Evolutionary conservation across 495 filamentous ascomycete species (phyloP), one percentile per base, ranked within the genome.

Genomic region (Bryoglossum gracile): DNA sequence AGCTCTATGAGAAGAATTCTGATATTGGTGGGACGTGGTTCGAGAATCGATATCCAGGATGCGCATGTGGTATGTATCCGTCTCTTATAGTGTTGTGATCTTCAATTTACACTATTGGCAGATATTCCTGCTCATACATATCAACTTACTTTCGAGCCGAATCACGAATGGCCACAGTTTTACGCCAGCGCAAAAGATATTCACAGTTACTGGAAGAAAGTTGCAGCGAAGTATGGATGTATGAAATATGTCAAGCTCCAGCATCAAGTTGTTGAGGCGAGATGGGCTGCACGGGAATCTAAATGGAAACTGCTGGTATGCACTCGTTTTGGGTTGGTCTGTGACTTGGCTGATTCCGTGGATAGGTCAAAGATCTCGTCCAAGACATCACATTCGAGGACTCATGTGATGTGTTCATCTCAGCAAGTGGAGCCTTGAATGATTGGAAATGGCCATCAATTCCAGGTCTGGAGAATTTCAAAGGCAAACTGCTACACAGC

Each of bases 1-100:
- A 72, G 30, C 69, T 87, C 41, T 70, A 86, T 21, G 82, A 86
- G 62, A 66, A 69, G 73, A 90, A 89, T 4, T 73, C 80, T 25
- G 57, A 67, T 39, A 62, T 63, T 6, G 82, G 82, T 6, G 76
- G 76, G 5, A 76, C 73, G 14, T 80, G 76, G 74, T 72, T 68
- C 21, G 75, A 76, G 38, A 79, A 82, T 49, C 69, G 62, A 10
- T 82, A 80, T 50, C 78, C 78, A 3, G 78, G 77, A 24, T 76
- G 71, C 53, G 59, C 60, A 50, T 2, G 72, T 77, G 8, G 61
- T 69, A 43, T 80, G 75, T 47, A 8, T 14, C 34, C 16, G 4
- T 37, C 34, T 16, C 28, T 32, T n/a, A n/a, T n/a, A n/a, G n/a
- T n/a, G n/a, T n/a, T n/a, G n/a, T n/a, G n/a, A n/a, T n/a, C n/a